Base-by-base conservation (phyloP, 495 filamentous ascomycete genomes). In the Aspergillus kassunensis region DNA sequence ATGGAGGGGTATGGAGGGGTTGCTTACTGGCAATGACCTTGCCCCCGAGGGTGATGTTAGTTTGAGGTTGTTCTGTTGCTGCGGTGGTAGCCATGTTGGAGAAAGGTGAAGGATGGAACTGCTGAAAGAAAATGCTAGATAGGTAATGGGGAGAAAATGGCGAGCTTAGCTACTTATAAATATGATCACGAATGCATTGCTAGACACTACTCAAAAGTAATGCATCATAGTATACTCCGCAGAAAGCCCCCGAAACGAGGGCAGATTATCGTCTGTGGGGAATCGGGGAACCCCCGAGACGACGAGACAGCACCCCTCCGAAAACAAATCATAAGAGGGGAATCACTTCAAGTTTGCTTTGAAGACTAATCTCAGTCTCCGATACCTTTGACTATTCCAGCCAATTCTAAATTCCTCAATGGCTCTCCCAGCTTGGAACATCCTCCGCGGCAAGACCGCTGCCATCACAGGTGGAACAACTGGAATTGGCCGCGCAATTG, bases 401-500 rank as follows among this genome's bases (percentile, higher is more conserved):
- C 24, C 9, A 27, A 4, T 9, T 9, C 4, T 27, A 4, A 27
- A 27, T 27, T 43, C 13, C 7, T 19, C 24, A 24, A 29, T 27
- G 23, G 12, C 41, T n/a, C 41, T 44, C 13, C 41, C 41, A 44
- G 41, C 41, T n/a, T 44, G 41, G 41, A 44, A 30, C 24, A 44
- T 66, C 44, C 76, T 89, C 33, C 63, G 66, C 48, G 75, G 74
- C 64, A 88, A 87, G 57, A 80, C 79, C 5, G 83, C 82, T 53
- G 81, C 85, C 57, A 81, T 89, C 52, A 88, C 86, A 0, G 86
- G 85, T 47, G 83, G 81, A 49, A 83, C 82, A 1, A 84, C 84
- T 0, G 86, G 86, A 40, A 88, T 89, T 54, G 86, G 86, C 33
- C 81, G 84, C 19, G 85, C 85, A 48, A 88, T 88, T 54, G 75